A percentile compares a stretch with the other conserved stretches of the same genome.
phyloP scores from a whole-genome alignment of 176 grass and related monocot species.

The Bothriochloa decipiens region DNA sequence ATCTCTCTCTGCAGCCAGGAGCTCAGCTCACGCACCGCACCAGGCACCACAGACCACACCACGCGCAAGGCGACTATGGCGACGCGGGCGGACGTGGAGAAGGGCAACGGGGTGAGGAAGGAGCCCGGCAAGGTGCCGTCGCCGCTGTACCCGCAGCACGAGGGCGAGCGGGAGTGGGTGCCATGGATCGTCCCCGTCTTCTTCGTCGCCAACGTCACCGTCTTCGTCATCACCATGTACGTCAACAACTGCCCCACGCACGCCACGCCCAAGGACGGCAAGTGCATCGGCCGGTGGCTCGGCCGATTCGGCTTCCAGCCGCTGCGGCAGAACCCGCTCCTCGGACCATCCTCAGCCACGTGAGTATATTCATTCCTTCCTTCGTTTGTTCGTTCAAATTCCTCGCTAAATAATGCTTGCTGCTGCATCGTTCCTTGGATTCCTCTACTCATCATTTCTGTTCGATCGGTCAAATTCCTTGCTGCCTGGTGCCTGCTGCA shows the following conservation, averaged over 20 bases:
- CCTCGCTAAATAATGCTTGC: too few relatives aligned
- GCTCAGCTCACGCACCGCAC: background rate
- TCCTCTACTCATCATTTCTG: too few relatives aligned
- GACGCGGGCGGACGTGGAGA: conserved; percentile 67
- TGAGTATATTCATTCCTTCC: background rate
- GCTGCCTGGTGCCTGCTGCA: too few relatives aligned
- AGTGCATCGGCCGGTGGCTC: conserved; percentile 73
- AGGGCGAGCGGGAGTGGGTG: conserved; percentile 78
- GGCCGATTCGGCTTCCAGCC: conserved; percentile 83
- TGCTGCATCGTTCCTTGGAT: too few relatives aligned
- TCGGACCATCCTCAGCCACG: conserved; percentile 84
- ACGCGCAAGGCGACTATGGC: conserved; percentile 33
- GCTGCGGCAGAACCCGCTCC: conserved; percentile 80
- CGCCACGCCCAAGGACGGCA: conserved; percentile 15
- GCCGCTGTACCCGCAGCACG: conserved; percentile 80
- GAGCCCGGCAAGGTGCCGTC: conserved; percentile 46
- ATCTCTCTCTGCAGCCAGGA: background rate
- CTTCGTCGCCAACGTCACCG: conserved; percentile 69
- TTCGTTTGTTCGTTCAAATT: too few relatives aligned
- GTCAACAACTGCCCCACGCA: conserved; percentile 83
- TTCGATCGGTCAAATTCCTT: too few relatives aligned
- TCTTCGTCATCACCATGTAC: conserved; percentile 91
- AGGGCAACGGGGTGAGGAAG: conserved; percentile 41
- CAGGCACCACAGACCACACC: too few relatives aligned
- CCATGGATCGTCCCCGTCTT: conserved; percentile 78